Percentiles rank a stretch among this genome's conserved stretches.
These are phyloP conservation scores for Westerdykella aurantiaca DNA, from an alignment of 2,329 filamentous ascomycete species.

Conservation along the genomic window DNA sequence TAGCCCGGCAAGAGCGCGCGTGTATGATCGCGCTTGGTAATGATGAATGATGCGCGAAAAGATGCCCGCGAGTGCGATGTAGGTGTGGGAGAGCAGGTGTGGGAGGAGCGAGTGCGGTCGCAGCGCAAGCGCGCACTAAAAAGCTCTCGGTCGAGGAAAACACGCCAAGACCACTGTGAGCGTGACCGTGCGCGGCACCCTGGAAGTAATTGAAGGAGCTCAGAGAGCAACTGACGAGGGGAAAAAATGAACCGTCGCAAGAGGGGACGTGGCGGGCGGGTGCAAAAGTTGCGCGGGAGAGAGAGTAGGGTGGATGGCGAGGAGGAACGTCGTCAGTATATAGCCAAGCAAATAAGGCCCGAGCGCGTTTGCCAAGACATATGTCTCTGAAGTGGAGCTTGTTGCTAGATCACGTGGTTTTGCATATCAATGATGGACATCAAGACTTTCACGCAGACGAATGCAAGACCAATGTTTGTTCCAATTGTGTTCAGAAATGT, in stretches of 20 bases:
- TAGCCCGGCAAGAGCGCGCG: slow-evolving; percentile 22
- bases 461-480: too few relatives aligned
- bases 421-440: too few relatives aligned
- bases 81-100: slow-evolving; percentile 1
- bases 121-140: slow-evolving; percentile 1
- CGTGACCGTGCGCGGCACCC: slow-evolving; percentile 14
- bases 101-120: background rate
- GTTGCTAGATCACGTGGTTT: too few relatives aligned
- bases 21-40: background rate
- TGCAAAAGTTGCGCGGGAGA: slow-evolving; percentile 3
- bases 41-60: slow-evolving; percentile 12
- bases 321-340: background rate
- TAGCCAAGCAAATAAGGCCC: too few relatives aligned
- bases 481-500: too few relatives aligned
- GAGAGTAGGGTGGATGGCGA: background rate
- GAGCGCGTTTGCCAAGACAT: too few relatives aligned
- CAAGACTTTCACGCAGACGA: too few relatives aligned
- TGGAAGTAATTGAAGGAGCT: slow-evolving; percentile 19
- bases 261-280: slow-evolving; percentile 1
- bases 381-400: too few relatives aligned
- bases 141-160: slow-evolving; percentile 18
- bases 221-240: slow-evolving; percentile 11
- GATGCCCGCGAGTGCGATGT: slow-evolving; percentile 10
- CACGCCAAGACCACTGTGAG: slow-evolving; percentile 28
- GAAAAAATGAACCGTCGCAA: too few relatives aligned